Evolutionary conservation across 495 filamentous ascomycete genomes (phyloP), one percentile per base, ranked within the genome.

Genomic region (Letharia lupina): DNA sequence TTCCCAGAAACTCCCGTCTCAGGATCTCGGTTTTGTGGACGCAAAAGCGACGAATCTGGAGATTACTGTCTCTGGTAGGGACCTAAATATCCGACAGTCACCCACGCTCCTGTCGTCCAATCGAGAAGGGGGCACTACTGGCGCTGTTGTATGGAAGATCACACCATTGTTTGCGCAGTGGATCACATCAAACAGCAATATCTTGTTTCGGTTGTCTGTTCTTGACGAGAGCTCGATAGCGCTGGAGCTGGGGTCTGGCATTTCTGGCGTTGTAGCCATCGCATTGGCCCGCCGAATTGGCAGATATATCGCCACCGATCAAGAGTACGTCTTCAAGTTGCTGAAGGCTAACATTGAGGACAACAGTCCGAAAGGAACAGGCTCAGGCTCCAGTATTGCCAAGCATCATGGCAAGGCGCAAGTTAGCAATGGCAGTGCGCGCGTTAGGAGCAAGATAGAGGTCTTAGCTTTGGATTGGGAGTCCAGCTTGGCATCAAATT

Each of bases 141-240:
- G 94, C 64, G 92, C 93, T 73, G 91, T 93, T 28, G 78, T 95
- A 20, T 98, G 94, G 94, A 94, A 90, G 78, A 89, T 96, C 71
- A 96, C 92, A 5, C 91, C 94, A 31, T 77, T 84, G 62, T 86
- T 98, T 73, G 89, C 94, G 16, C 80, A 86, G 72, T 98, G 92
- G 91, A 78, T 97, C 45, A 78, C 83, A 37, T 78, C 80, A 15
- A 70, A 79, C n/a, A 71, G 73, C 39, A 93, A 91, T 73, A 73
- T 84, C 0, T 82, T 97, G 52, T 89, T 87, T 78, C 71, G 74
- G 4, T 69, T 80, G 63, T 74, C 75, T n/a, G 63, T 88, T 52
- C 79, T 94, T 23, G 74, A 77, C 45, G 58, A 78, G 1, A 70
- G 77, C 10, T 87, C 89, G 20, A 78, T 76, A 18, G 80, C 92